Evolutionary conservation across 2,329 filamentous ascomycete genomes (phyloP).

Genomic region (Colletotrichum graminicola): DNA sequence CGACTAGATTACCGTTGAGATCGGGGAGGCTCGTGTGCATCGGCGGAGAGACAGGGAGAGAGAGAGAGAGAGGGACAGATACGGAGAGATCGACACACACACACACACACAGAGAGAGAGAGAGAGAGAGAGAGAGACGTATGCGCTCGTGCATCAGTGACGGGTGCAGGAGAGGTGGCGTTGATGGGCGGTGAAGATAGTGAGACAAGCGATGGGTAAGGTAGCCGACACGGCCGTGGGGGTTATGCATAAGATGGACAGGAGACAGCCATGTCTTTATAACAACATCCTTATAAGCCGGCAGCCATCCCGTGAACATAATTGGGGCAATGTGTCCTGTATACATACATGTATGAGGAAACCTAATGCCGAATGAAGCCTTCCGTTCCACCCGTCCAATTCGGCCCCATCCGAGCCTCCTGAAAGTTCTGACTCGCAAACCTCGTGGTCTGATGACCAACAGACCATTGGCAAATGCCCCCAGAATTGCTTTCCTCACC

Average conservation of each 20-base stretch:
- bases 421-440: neutral
- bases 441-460: neutral
- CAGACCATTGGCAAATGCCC: neutral
- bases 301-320: neutral
- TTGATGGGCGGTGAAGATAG: conserved; percentile 7
- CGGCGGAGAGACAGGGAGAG: neutral
- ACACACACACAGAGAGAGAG: neutral
- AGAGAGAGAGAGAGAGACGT: neutral
- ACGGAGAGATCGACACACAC: no score
- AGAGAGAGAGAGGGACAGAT: neutral
- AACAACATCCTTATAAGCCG: neutral
- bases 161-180: neutral
- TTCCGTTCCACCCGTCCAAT: neutral
- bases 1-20: neutral
- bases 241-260: conserved; percentile 9
- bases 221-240: neutral
- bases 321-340: no score
- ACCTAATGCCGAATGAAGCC: no score
- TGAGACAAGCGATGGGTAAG: no score
- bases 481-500: conserved; percentile 22
- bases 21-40: neutral
- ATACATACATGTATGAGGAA: neutral
- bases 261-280: neutral
- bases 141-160: neutral
- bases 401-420: no score